Evolutionary conservation across 2,329 filamentous ascomycete species (phyloP).

Genomic region (Alternaria triticimaculans): DNA sequence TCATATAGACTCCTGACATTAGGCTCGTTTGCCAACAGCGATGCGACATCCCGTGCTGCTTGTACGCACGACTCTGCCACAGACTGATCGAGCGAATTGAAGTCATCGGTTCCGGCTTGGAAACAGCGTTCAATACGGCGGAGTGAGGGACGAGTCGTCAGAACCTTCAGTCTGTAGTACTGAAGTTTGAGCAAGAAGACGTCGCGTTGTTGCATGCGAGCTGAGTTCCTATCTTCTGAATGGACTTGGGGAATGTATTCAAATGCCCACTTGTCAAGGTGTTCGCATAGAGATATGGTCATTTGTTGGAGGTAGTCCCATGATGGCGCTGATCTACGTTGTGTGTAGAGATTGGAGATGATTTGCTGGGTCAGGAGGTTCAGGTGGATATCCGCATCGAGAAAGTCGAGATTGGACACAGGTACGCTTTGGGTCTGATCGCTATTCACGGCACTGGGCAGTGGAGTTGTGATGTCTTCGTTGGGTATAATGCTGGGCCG

Average conservation of each 20-base stretch:
- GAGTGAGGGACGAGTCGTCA: slow-evolving; percentile 46
- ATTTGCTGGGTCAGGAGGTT: slow-evolving; percentile 11
- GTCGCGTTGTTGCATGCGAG: slow-evolving; percentile 16
- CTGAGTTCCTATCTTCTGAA: background rate
- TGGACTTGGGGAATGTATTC: slow-evolving; percentile 15
- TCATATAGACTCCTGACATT: slow-evolving; percentile 18
- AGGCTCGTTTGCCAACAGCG: slow-evolving; percentile 34
- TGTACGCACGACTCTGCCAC: slow-evolving; percentile 40
- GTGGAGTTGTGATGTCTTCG: slow-evolving; percentile 32
- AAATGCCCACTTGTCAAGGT: slow-evolving; percentile 35
- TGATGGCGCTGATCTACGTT: slow-evolving; percentile 28
- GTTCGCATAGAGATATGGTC: slow-evolving; percentile 30
- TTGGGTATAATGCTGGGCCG: slow-evolving; percentile 42
- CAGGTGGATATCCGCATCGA: slow-evolving; percentile 10
- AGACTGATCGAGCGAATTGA: slow-evolving; percentile 35
- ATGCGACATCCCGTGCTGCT: slow-evolving; percentile 37
- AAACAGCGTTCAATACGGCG: slow-evolving; percentile 41
- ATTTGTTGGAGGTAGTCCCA: slow-evolving; percentile 41
- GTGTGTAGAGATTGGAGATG: slow-evolving; percentile 36
- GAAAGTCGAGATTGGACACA: background rate
- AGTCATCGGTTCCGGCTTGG: slow-evolving; percentile 31
- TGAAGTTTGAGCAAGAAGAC: slow-evolving; percentile 29
- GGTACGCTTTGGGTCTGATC: background rate
- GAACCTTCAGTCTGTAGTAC: slow-evolving; percentile 39
- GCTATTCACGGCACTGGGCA: slow-evolving; percentile 16